A percentile compares a stretch with the other conserved stretches of the same genome.
Evolutionary conservation across 768 basidiomycete genomes (phyloP).

Genomic region (Lentinula edodes): DNA sequence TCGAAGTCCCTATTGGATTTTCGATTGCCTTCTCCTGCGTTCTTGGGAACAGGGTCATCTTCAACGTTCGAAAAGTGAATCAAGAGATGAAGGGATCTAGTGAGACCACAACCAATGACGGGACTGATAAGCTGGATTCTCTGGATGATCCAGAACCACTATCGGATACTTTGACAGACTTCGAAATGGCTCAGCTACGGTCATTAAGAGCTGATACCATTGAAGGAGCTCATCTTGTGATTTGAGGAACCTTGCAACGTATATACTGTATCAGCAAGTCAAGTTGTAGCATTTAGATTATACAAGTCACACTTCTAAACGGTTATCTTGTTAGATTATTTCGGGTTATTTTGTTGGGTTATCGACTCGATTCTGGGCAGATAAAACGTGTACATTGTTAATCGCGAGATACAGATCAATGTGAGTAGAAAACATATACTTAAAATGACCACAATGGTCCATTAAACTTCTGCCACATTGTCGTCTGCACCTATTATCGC

Average conservation of each 20-base stretch:
- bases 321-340: background rate
- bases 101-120: background rate
- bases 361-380: too few species aligned
- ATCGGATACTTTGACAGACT: conserved; percentile 16
- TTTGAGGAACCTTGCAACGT: background rate
- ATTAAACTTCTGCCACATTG: background rate
- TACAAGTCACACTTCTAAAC: background rate
- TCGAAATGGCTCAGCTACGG: conserved; percentile 29
- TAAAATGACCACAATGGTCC: background rate
- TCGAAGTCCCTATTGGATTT: conserved; percentile 55
- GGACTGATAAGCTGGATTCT: background rate
- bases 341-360: background rate
- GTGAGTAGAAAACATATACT: background rate
- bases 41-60: conserved; percentile 48
- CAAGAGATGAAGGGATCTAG: conserved; percentile 16
- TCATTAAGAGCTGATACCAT: conserved; percentile 21
- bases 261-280: too few species aligned
- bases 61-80: conserved; percentile 46
- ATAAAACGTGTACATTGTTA: background rate
- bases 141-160: background rate
- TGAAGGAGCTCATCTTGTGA: background rate
- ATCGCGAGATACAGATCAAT: background rate
- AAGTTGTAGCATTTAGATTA: background rate
- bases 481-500: background rate
- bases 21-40: conserved; percentile 54